Percentiles rank a stretch among this genome's conserved stretches.
Conservation (phyloP, 331 rosid genomes). For the Quercus phellos region DNA sequence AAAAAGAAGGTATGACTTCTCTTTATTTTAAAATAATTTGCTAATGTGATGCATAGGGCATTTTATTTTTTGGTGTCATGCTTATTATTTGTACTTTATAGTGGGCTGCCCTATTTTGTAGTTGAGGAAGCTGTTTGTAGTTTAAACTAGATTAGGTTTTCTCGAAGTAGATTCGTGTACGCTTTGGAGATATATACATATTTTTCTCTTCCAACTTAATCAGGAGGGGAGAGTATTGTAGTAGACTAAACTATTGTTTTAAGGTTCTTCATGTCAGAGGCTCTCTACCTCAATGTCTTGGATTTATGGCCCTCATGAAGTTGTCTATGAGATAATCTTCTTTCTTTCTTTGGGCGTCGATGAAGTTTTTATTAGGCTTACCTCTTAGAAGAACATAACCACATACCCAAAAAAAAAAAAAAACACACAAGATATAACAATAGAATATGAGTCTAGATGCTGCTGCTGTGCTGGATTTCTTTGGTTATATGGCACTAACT, state of each 20-base stretch:
- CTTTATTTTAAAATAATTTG: background rate
- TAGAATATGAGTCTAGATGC: background rate
- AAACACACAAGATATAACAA: background rate
- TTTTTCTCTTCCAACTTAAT: background rate
- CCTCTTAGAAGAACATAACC: too few species aligned
- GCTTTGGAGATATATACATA: background rate
- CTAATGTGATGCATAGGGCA: background rate
- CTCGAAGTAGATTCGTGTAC: background rate
- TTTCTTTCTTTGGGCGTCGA: background rate
- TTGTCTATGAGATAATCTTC: background rate
- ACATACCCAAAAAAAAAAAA: too few species aligned
- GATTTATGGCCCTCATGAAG: background rate
- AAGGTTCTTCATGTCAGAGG: background rate
- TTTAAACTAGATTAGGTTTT: background rate
- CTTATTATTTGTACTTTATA: background rate
- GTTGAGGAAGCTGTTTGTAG: background rate
- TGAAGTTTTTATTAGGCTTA: background rate
- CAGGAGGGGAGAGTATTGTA: background rate
- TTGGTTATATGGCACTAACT: background rate
- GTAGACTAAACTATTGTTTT: background rate
- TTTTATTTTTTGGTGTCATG: constrained; percentile 1
- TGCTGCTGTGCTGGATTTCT: background rate
- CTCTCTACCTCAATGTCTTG: background rate
- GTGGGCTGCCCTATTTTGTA: background rate
- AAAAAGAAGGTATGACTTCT: constrained; percentile 52